Conservation (phyloP, 768 basidiomycete genomes). For the Lactifluus echinatus region DNA sequence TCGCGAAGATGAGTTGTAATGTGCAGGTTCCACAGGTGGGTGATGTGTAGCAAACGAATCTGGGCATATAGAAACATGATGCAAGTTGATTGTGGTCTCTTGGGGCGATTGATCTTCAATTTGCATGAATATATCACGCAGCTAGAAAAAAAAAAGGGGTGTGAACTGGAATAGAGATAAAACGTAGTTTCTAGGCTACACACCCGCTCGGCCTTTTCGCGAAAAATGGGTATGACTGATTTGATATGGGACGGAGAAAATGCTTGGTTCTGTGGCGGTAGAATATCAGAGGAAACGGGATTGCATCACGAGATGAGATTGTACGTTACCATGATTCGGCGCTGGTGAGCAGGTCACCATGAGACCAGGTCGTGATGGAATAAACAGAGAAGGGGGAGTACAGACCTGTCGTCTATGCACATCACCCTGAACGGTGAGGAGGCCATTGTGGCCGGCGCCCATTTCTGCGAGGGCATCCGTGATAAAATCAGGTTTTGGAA, state of each 20-base stretch:
- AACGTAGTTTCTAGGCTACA: not conserved
- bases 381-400: not conserved
- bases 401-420: conserved; percentile 46
- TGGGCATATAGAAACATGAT: not conserved
- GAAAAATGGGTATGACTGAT: conserved; percentile 48
- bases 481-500: conserved; percentile 55
- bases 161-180: not conserved
- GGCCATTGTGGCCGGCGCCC: conserved; percentile 41
- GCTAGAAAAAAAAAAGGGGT: conserved; percentile 25
- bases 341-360: conserved; percentile 26
- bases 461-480: conserved; percentile 42
- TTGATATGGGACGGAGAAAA: conserved; percentile 44
- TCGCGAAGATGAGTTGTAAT: not conserved
- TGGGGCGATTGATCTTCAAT: conserved; percentile 18
- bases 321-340: conserved; percentile 41
- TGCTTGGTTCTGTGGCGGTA: conserved; percentile 35
- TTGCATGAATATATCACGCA: conserved; percentile 38
- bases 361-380: not conserved
- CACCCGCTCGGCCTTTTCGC: conserved; percentile 47
- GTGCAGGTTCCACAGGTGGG: conserved; percentile 12
- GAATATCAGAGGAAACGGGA: conserved; percentile 17
- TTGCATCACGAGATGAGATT: conserved; percentile 17
- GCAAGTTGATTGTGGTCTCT: not conserved
- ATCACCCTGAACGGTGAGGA: conserved; percentile 47
- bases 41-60: conserved; percentile 10